Evolutionary conservation across 305 asterid genomes (phyloP).

Genomic region (Caryopteris hybrid): DNA sequence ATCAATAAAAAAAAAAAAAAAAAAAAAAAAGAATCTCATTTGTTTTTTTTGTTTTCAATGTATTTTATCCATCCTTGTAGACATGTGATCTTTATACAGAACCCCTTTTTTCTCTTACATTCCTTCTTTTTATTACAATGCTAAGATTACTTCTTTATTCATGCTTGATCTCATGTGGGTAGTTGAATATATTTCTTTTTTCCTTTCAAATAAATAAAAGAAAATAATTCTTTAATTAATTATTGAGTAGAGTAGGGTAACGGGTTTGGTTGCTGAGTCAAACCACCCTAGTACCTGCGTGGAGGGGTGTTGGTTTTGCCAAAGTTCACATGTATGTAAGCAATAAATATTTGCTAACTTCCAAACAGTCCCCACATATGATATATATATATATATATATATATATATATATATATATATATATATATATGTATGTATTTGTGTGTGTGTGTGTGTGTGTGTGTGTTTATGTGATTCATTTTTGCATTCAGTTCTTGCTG

Average conservation of each 20-base stretch:
- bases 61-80: conserved; percentile 24
- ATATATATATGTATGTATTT: not conserved
- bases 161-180: no score
- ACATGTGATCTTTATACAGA: conserved; percentile 20
- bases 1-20: conserved; percentile 30
- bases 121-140: not conserved
- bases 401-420: not conserved
- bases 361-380: conserved; percentile 33
- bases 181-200: no score
- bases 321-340: conserved; percentile 26
- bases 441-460: not conserved
- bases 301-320: conserved; percentile 10
- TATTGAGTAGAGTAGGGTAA: not conserved
- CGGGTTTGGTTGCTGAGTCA: conserved; percentile 7
- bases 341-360: conserved; percentile 30
- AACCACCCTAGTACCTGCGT: conserved; percentile 18
- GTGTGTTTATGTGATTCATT: not conserved
- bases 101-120: not conserved
- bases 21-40: no score
- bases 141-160: no score
- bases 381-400: no score
- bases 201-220: no score
- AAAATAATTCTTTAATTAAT: not conserved
- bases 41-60: not conserved
- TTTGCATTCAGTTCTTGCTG: conserved; percentile 13